A percentile compares a stretch with the other conserved stretches of the same genome.
phyloP scores from a whole-genome alignment of 257 asterid species.

The Penstemon eatonii region DNA sequence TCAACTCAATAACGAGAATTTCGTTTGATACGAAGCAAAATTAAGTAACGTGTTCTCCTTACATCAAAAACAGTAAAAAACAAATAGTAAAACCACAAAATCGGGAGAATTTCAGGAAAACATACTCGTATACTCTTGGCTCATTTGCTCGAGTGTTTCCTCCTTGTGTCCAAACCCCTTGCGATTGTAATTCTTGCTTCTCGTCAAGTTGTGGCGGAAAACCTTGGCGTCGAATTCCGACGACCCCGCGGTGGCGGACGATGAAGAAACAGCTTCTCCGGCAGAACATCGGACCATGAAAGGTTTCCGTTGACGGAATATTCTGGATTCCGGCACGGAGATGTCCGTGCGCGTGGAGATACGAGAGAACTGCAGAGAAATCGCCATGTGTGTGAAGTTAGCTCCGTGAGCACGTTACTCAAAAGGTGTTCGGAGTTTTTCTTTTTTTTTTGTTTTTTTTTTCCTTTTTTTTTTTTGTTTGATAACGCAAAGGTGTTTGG shows the following conservation, averaged over 20 bases:
- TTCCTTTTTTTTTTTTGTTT: too few relatives aligned
- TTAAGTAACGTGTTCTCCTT: too few relatives aligned
- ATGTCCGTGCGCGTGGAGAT: conserved; percentile 47
- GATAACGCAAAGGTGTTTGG: background rate
- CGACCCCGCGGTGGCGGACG: conserved; percentile 38
- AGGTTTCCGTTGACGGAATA: conserved; percentile 47
- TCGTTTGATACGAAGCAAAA: too few relatives aligned
- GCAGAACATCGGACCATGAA: conserved; percentile 55
- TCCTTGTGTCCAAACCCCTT: conserved; percentile 82
- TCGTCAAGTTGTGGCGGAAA: conserved; percentile 78
- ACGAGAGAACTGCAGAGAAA: conserved; percentile 70
- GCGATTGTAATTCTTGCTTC: conserved; percentile 89
- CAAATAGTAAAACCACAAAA: too few relatives aligned
- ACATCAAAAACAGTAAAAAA: too few relatives aligned
- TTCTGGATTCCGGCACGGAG: conserved; percentile 59
- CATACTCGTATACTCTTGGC: conserved; percentile 71
- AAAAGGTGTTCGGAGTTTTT: background rate
- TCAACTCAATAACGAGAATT: too few relatives aligned
- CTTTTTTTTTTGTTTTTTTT: background rate
- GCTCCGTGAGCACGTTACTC: conserved; percentile 39
- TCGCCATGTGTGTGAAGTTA: conserved; percentile 50
- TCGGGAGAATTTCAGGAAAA: too few relatives aligned
- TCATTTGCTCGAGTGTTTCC: conserved; percentile 78
- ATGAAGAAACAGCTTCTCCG: conserved; percentile 31
- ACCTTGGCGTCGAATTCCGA: conserved; percentile 77